Evolutionary conservation across 2,329 filamentous ascomycete genomes (phyloP).

Genomic region (Chrysosporium keratinophilum): DNA sequence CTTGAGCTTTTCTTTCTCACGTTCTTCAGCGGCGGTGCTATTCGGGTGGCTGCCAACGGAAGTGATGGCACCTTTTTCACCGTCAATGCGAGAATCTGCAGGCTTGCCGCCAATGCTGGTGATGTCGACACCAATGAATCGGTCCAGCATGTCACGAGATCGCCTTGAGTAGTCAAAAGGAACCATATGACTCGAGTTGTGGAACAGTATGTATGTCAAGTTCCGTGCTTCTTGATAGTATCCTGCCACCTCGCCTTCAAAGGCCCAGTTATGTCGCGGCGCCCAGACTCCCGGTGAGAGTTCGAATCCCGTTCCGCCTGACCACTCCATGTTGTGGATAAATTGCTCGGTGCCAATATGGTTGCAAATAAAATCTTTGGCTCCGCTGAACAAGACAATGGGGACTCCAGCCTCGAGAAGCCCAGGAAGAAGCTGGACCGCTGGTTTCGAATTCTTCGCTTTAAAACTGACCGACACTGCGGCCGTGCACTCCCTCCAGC

Average conservation of each 20-base stretch:
- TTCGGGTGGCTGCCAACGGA: slow-evolving; percentile 65
- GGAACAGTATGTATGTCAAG: slow-evolving; percentile 87
- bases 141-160: slow-evolving; percentile 90
- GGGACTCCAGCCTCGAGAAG: slow-evolving; percentile 63
- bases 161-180: slow-evolving; percentile 84
- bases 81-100: slow-evolving; percentile 70
- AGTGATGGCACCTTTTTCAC: slow-evolving; percentile 68
- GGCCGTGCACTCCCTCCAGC: slow-evolving; percentile 85
- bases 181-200: slow-evolving; percentile 97
- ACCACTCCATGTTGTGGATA: slow-evolving; percentile 86
- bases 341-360: slow-evolving; percentile 86
- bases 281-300: slow-evolving; percentile 77
- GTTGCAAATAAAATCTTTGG: slow-evolving; percentile 93
- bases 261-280: slow-evolving; percentile 86
- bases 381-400: slow-evolving; percentile 81
- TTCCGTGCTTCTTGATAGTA: slow-evolving; percentile 94
- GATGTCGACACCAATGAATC: slow-evolving; percentile 90
- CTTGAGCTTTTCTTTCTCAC: slow-evolving; percentile 62
- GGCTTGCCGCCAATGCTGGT: slow-evolving; percentile 72
- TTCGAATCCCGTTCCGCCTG: slow-evolving; percentile 84
- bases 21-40: slow-evolving; percentile 55
- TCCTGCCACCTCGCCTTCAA: slow-evolving; percentile 76
- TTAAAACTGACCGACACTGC: slow-evolving; percentile 63
- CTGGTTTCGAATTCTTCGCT: slow-evolving; percentile 59
- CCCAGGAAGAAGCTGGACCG: slow-evolving; percentile 63